Evolutionary conservation across 345 rosid species (phyloP).

Genomic region (Eucalyptus cladocalyx): DNA sequence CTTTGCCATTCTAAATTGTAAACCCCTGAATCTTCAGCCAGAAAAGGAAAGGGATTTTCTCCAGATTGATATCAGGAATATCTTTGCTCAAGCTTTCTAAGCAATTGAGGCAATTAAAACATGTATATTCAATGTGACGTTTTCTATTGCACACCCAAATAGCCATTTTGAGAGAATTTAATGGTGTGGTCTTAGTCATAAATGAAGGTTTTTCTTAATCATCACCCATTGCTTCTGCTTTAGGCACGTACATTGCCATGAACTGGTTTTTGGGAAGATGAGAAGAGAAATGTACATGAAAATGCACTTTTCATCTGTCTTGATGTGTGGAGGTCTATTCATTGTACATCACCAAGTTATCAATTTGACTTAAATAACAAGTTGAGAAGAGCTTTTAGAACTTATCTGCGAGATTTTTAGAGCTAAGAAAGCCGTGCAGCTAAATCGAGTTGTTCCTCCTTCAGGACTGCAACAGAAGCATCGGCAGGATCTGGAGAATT

Average conservation of each 20-base stretch:
- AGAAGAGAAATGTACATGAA: neutral
- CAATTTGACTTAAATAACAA: neutral
- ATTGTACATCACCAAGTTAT: neutral
- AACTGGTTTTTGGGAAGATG: neutral
- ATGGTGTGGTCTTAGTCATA: neutral
- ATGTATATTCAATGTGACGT: neutral
- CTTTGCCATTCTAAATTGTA: neutral
- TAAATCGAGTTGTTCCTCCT: neutral
- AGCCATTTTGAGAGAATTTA: neutral
- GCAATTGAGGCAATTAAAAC: neutral
- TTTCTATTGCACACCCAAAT: neutral
- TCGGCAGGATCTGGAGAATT: constrained; percentile 53
- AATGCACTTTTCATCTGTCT: neutral
- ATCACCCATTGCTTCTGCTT: neutral
- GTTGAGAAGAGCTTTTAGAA: neutral
- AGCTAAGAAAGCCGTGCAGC: neutral
- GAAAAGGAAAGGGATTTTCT: neutral
- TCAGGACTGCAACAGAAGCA: constrained; percentile 50
- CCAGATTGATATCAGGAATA: neutral
- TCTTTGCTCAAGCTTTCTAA: neutral
- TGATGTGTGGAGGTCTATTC: neutral
- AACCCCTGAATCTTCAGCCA: neutral
- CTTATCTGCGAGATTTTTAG: neutral
- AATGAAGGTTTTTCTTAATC: neutral
- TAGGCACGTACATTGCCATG: neutral